phyloP scores from a whole-genome alignment of 202 grass and related monocot species.

The Carex arenaria region DNA sequence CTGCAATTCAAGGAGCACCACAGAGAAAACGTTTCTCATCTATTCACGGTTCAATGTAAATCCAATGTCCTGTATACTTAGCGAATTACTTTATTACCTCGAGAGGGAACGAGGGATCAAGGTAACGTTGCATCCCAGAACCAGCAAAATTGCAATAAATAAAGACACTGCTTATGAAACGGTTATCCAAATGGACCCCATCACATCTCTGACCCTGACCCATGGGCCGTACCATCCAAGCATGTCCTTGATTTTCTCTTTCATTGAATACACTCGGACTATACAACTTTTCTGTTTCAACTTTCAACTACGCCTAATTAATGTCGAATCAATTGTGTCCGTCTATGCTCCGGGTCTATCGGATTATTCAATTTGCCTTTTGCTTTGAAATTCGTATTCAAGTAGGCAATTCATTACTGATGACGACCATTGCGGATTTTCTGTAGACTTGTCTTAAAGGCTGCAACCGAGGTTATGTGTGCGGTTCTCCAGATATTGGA shows the following conservation, averaged over 20 bases:
- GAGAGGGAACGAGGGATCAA: too few species aligned
- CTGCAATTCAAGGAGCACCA: too few species aligned
- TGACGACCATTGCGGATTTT: not conserved
- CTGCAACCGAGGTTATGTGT: not conserved
- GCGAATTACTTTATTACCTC: too few species aligned
- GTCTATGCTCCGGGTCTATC: not conserved
- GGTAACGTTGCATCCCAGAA: not conserved
- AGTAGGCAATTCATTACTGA: too few species aligned
- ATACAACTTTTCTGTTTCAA: not conserved
- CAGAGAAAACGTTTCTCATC: too few species aligned
- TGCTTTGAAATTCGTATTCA: too few species aligned
- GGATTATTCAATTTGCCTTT: not conserved
- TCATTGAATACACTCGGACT: not conserved
- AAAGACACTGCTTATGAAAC: not conserved
- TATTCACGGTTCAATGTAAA: too few species aligned
- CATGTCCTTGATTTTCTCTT: not conserved
- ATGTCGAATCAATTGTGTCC: not conserved
- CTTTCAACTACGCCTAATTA: not conserved
- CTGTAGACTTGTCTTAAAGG: not conserved
- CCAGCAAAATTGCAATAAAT: not conserved
- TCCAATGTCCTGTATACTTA: too few species aligned
- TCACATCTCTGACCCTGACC: not conserved
- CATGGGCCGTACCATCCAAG: not conserved
- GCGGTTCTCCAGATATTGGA: not conserved
- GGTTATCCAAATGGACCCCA: not conserved